A percentile compares a stretch with the other conserved stretches of the same genome.
phyloP scores from a whole-genome alignment of 2,329 filamentous ascomycete genomes.

The Exophiala sideris region DNA sequence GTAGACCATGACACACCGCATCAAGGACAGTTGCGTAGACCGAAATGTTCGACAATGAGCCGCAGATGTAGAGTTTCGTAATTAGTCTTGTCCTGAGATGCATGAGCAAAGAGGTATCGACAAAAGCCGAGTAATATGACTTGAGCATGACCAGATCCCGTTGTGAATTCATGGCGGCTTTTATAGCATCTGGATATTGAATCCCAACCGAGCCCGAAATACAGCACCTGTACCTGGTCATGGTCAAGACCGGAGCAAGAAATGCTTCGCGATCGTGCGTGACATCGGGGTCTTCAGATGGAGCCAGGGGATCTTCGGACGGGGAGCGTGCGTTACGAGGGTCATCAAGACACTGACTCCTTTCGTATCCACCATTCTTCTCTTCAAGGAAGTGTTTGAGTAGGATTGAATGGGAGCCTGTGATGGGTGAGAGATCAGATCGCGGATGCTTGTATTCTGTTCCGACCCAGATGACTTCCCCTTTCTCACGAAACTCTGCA shows the following conservation, averaged over 20 bases:
- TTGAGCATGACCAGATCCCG: conserved; percentile 61
- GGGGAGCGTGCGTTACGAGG: conserved; percentile 12
- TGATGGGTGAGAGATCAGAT: conserved; percentile 51
- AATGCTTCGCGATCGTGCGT: conserved; percentile 43
- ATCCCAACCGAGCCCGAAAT: conserved; percentile 42
- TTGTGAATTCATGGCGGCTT: conserved; percentile 48
- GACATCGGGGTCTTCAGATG: conserved; percentile 9
- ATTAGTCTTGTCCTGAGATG: conserved; percentile 80
- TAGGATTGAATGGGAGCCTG: conserved; percentile 42
- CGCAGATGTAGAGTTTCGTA: conserved; percentile 85
- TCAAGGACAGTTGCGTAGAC: conserved; percentile 90
- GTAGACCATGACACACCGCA: conserved; percentile 79
- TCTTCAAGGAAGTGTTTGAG: conserved; percentile 18
- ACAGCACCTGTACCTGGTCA: conserved; percentile 37
- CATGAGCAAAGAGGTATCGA: conserved; percentile 67
- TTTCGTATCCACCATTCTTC: conserved; percentile 4
- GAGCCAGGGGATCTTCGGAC: conserved; percentile 16
- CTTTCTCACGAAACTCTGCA: conserved; percentile 67
- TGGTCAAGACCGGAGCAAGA: conserved; percentile 27
- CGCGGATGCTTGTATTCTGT: conserved; percentile 68
- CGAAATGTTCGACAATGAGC: conserved; percentile 79
- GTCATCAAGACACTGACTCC: conserved; percentile 11
- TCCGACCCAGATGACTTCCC: conserved; percentile 79
- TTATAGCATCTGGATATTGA: conserved; percentile 50
- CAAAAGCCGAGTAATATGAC: conserved; percentile 83